Evolutionary conservation across 2,329 filamentous ascomycete genomes (phyloP).

Genomic region (Neonectria ditissima): DNA sequence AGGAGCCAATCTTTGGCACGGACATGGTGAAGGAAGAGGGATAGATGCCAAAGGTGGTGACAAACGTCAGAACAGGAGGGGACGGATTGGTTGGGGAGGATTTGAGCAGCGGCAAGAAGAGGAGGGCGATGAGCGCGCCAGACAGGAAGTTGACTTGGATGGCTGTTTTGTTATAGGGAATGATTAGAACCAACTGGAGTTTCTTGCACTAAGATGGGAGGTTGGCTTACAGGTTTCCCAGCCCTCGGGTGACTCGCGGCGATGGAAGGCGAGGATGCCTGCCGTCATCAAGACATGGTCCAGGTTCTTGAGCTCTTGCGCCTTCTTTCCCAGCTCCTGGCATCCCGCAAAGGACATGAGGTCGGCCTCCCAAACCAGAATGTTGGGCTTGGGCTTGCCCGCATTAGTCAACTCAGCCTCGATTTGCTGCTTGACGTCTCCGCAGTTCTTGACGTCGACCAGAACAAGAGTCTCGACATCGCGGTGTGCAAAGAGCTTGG

Average conservation of each 20-base stretch:
- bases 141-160: slow-evolving; percentile 54
- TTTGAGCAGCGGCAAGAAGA: slow-evolving; percentile 50
- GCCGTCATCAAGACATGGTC: slow-evolving; percentile 54
- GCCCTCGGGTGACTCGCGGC: slow-evolving; percentile 52
- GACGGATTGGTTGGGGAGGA: slow-evolving; percentile 47
- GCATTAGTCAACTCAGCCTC: slow-evolving; percentile 44
- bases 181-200: slow-evolving; percentile 6
- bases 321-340: slow-evolving; percentile 46
- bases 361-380: slow-evolving; percentile 53
- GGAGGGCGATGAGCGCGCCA: slow-evolving; percentile 49
- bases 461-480: slow-evolving; percentile 51
- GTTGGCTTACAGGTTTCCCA: slow-evolving; percentile 54
- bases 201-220: background rate
- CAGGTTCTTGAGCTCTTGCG: slow-evolving; percentile 43
- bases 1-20: slow-evolving; percentile 48
- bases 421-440: slow-evolving; percentile 49
- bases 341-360: slow-evolving; percentile 53
- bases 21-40: slow-evolving; percentile 53
- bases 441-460: slow-evolving; percentile 51
- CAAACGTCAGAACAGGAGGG: slow-evolving; percentile 53
- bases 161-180: slow-evolving; percentile 33
- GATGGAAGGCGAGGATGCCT: slow-evolving; percentile 52
- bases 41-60: slow-evolving; percentile 54
- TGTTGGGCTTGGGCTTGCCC: slow-evolving; percentile 45
- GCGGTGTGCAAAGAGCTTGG: slow-evolving; percentile 51